Base-by-base conservation (phyloP, 805 yeast species). In the Pichia heedii region DNA sequence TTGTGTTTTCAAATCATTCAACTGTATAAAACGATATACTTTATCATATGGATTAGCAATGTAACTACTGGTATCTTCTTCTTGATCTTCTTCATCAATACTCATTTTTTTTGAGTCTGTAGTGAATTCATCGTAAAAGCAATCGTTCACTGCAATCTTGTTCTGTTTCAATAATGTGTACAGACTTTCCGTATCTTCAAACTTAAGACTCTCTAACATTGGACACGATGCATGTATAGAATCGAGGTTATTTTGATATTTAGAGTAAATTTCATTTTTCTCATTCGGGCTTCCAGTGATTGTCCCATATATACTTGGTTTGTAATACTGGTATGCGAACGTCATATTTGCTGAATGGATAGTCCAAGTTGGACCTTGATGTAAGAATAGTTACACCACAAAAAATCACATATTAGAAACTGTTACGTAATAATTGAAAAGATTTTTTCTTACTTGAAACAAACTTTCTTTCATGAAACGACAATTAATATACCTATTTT, bases 1-100 rank as follows among this genome's bases (percentile, higher is more conserved):
- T 11, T 4, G 47, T 24, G 47, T 44, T 13, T 43, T 47, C 7
- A 50, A 9, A 21, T 48, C 47, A 22, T 44, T 35, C 4, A 34
- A 16, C 22, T 33, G 37, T 3, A 38, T 26, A 27, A 18, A 19
- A 10, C 21, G 22, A 3, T 37, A 36, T 8, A 40, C n/a, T 19
- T 18, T 8, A 5, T 16, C 35, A 5, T 16, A 15, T 22, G 44
- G 43, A n/a, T 34, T 34, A 5, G 22, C 43, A 26, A 16, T 37
- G 10, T 18, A 38, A 22, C 33, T 22, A 34, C 16, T 20, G 16
- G 12, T 15, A 2, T 11, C 29, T 19, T n/a, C n/a, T 26, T 36
- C 36, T 6, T 32, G n/a, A 4, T 37, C 29, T 16, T 36, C 22
- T 3, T 27, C 36, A 5, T 22, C 22, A 13, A 19, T 39, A 39